Conservation (phyloP, 75 land plant genomes). For the Larix kaempferi region DNA sequence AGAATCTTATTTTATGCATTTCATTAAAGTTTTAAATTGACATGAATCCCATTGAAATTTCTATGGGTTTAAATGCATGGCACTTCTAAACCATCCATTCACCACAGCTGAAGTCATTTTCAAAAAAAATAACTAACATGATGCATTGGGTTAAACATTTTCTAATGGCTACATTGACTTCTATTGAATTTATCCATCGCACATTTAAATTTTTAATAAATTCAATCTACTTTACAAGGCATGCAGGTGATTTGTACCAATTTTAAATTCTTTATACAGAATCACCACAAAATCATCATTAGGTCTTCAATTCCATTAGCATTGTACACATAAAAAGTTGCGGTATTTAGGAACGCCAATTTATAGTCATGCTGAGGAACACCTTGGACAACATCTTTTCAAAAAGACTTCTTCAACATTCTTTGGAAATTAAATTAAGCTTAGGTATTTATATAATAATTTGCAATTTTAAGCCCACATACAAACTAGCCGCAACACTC, state of each 20-base stretch:
- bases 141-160: neutral
- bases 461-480: neutral
- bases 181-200: neutral
- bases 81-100: too few species aligned
- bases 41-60: too few species aligned
- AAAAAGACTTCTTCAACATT: neutral
- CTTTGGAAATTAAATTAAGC: neutral
- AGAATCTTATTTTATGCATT: neutral
- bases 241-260: too few species aligned
- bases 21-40: neutral
- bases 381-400: neutral
- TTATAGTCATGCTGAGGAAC: neutral
- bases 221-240: too few species aligned
- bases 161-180: neutral
- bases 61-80: too few species aligned
- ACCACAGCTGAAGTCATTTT: neutral
- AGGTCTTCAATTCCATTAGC: too few species aligned
- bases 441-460: neutral
- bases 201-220: too few species aligned
- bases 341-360: neutral
- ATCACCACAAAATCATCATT: too few species aligned
- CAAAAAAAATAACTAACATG: neutral
- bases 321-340: too few species aligned
- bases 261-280: too few species aligned
- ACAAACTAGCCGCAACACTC: too few species aligned